Evolutionary conservation across 129 eudicot genomes (phyloP).

Genomic region (Calendula officinalis): DNA sequence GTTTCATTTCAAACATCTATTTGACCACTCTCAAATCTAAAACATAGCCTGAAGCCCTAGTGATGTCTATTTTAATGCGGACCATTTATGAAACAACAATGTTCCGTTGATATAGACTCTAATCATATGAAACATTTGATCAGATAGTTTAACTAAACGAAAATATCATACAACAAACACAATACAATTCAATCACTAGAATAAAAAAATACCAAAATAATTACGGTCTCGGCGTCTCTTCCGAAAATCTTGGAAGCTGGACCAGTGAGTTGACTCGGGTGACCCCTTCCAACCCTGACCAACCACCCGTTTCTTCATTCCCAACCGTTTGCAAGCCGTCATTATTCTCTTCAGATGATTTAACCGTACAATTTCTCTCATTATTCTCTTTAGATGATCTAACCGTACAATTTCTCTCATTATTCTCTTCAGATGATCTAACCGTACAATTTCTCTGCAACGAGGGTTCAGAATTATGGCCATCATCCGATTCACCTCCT

Average conservation of each 20-base stretch:
- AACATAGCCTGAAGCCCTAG: too few species aligned
- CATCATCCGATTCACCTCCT: conserved; percentile 75
- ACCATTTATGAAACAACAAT: too few species aligned
- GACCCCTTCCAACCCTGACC: conserved; percentile 97
- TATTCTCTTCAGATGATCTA: conserved; percentile 61
- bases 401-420: background rate
- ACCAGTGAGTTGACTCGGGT: conserved; percentile 91
- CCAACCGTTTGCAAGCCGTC: conserved; percentile 14
- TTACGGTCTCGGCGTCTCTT: conserved; percentile 50
- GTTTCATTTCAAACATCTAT: too few species aligned
- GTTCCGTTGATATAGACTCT: too few species aligned
- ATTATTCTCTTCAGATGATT: conserved; percentile 45
- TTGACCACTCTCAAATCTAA: too few species aligned
- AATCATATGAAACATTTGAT: background rate
- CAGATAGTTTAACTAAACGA: background rate
- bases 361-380: background rate
- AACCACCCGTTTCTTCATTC: conserved; percentile 47
- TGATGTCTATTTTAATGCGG: too few species aligned
- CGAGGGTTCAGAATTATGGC: conserved; percentile 66
- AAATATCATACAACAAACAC: conserved; percentile 19
- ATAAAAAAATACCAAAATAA: conserved; percentile 9
- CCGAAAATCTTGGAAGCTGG: conserved; percentile 96
- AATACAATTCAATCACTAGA: conserved; percentile 6
- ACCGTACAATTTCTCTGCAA: conserved; percentile 76
- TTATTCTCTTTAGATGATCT: conserved; percentile 44